phyloP scores from a whole-genome alignment of 2,329 filamentous ascomycete species.

The Claviceps humidiphila region DNA sequence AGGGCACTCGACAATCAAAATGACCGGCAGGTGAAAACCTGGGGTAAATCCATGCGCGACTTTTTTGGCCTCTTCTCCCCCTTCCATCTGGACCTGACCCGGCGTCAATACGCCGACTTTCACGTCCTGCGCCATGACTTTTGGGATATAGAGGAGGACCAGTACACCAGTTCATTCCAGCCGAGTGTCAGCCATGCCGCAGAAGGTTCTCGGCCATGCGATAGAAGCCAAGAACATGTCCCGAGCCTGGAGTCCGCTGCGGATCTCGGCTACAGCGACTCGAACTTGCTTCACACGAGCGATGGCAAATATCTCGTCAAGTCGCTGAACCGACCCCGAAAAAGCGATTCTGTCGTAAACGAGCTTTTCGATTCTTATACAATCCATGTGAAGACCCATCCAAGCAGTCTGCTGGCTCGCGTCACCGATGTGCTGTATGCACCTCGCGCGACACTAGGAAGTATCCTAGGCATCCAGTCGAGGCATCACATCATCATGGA shows the following conservation, averaged over 20 bases:
- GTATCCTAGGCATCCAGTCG: constrained; percentile 45
- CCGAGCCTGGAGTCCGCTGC: constrained; percentile 33
- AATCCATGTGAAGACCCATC: constrained; percentile 47
- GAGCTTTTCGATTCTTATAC: constrained; percentile 54
- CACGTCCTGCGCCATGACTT: constrained; percentile 2
- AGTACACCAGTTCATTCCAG: constrained; percentile 1
- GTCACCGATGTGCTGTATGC: constrained; percentile 58
- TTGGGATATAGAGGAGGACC: constrained; percentile 3
- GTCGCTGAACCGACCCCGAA: constrained; percentile 54
- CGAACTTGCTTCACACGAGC: constrained; percentile 51
- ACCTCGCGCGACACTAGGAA: constrained; percentile 42
- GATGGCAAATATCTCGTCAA: constrained; percentile 60
- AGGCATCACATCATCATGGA: constrained; percentile 70
- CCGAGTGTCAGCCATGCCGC: background rate
- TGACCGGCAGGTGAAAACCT: background rate
- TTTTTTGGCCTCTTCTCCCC: background rate
- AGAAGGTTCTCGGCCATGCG: background rate
- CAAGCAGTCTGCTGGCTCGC: constrained; percentile 50
- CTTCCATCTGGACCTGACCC: background rate
- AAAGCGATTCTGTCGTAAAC: constrained; percentile 55
- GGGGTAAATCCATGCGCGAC: background rate
- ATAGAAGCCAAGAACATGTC: constrained; percentile 17
- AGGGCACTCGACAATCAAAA: background rate
- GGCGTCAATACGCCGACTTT: constrained; percentile 1
- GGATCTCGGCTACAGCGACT: constrained; percentile 62